Conservation (phyloP, 345 rosid species). For the Populus euphratica region DNA sequence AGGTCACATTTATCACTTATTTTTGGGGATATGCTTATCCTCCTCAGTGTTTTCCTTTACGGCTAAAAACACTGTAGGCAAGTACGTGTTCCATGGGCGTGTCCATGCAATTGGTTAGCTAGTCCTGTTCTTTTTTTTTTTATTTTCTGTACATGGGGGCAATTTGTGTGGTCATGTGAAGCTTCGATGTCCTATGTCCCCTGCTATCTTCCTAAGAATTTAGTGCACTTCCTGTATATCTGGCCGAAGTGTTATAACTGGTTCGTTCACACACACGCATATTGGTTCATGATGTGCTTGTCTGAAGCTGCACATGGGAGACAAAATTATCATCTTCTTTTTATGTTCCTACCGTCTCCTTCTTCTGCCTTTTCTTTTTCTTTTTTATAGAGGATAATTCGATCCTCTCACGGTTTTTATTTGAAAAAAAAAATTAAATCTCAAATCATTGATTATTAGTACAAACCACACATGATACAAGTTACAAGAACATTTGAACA, state of each 20-base stretch:
- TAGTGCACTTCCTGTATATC: too few relatives aligned
- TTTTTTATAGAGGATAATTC: neutral
- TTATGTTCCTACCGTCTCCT: neutral
- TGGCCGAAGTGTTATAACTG: too few relatives aligned
- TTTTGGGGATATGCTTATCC: slow-evolving; percentile 7
- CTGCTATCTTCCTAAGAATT: neutral
- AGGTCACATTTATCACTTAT: neutral
- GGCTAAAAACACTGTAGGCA: neutral
- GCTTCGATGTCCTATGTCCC: neutral
- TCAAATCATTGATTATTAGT: too few relatives aligned
- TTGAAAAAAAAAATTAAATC: too few relatives aligned
- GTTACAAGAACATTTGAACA: too few relatives aligned
- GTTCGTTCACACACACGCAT: too few relatives aligned
- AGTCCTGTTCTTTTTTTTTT: neutral
- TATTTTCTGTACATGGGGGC: neutral
- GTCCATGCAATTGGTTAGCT: neutral
- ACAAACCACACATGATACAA: too few relatives aligned
- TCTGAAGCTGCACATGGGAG: neutral
- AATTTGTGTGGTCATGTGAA: neutral
- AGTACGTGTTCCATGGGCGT: neutral
- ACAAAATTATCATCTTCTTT: neutral
- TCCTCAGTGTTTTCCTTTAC: slow-evolving; percentile 3
- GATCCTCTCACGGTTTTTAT: too few relatives aligned
- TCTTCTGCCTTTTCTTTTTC: neutral
- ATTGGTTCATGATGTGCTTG: neutral